phyloP scores from a whole-genome alignment of 2,329 filamentous ascomycete species.

The Trichoderma koningiopsis region DNA sequence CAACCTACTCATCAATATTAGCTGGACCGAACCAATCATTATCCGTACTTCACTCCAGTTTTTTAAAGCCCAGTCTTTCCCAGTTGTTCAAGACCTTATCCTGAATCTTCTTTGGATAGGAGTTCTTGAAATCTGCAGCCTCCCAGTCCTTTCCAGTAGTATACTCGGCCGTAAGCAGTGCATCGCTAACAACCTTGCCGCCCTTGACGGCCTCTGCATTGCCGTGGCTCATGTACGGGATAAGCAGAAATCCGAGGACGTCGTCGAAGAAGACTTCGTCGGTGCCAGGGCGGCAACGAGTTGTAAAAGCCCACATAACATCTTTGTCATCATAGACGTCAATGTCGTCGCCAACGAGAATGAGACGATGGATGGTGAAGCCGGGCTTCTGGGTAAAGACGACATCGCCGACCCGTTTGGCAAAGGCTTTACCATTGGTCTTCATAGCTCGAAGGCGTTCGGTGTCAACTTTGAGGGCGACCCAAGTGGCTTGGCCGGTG shows the following conservation, averaged over 20 bases:
- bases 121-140: slow-evolving; percentile 38
- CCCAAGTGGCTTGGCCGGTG: slow-evolving; percentile 52
- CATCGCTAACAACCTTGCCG: slow-evolving; percentile 51
- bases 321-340: slow-evolving; percentile 45
- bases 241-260: slow-evolving; percentile 45
- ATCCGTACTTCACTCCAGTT: background rate
- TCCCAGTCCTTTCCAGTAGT: slow-evolving; percentile 39
- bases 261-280: slow-evolving; percentile 51
- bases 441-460: slow-evolving; percentile 58
- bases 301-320: slow-evolving; percentile 53
- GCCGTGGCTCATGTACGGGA: slow-evolving; percentile 52
- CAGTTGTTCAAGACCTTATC: slow-evolving; percentile 37
- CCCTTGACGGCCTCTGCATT: slow-evolving; percentile 37
- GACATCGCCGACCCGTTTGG: slow-evolving; percentile 45
- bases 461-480: slow-evolving; percentile 58
- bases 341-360: background rate
- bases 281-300: slow-evolving; percentile 47
- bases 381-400: slow-evolving; percentile 36
- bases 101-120: slow-evolving; percentile 45
- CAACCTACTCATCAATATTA: background rate
- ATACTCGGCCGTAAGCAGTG: slow-evolving; percentile 47
- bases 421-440: slow-evolving; percentile 46
- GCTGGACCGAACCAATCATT: background rate
- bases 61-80: slow-evolving; percentile 20
- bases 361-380: background rate